phyloP scores from a whole-genome alignment of 495 filamentous ascomycete genomes.

The Podospora sp. region DNA sequence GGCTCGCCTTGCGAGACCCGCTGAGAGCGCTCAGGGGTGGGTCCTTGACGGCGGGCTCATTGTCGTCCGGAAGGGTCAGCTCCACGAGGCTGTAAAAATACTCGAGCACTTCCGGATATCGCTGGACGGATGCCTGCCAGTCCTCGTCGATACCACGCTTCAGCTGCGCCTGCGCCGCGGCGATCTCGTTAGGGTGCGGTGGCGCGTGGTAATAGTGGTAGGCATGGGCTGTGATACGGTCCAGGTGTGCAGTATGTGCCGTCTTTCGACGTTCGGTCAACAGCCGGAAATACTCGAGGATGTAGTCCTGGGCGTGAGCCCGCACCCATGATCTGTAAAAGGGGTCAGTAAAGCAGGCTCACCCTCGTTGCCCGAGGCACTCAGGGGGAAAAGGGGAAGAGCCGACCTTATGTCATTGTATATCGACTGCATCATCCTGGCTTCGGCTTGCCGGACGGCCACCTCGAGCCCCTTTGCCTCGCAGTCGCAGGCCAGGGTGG shows the following conservation, averaged over 20 bases:
- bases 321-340: slow-evolving; percentile 65
- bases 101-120: slow-evolving; percentile 73
- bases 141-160: slow-evolving; percentile 73
- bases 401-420: slow-evolving; percentile 66
- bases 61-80: slow-evolving; percentile 57
- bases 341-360: slow-evolving; percentile 30
- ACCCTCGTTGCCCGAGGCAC: background rate
- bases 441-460: slow-evolving; percentile 67
- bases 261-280: slow-evolving; percentile 63
- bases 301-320: slow-evolving; percentile 67
- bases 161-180: slow-evolving; percentile 59
- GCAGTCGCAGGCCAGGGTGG: slow-evolving; percentile 65
- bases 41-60: slow-evolving; percentile 56
- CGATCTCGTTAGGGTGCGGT: slow-evolving; percentile 60
- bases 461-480: slow-evolving; percentile 68
- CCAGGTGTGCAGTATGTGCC: slow-evolving; percentile 56
- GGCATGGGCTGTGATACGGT: slow-evolving; percentile 58
- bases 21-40: slow-evolving; percentile 57
- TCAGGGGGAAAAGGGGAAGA: slow-evolving; percentile 8
- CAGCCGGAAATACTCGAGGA: slow-evolving; percentile 67
- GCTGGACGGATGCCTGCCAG: slow-evolving; percentile 68
- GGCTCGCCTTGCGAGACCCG: slow-evolving; percentile 43
- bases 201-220: slow-evolving; percentile 58
- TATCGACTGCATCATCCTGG: slow-evolving; percentile 62
- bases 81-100: slow-evolving; percentile 70